These are phyloP conservation scores for Sphagnum fallax DNA, from an alignment of 228 moss, liverwort and hornwort species.

Conservation along the genomic window DNA sequence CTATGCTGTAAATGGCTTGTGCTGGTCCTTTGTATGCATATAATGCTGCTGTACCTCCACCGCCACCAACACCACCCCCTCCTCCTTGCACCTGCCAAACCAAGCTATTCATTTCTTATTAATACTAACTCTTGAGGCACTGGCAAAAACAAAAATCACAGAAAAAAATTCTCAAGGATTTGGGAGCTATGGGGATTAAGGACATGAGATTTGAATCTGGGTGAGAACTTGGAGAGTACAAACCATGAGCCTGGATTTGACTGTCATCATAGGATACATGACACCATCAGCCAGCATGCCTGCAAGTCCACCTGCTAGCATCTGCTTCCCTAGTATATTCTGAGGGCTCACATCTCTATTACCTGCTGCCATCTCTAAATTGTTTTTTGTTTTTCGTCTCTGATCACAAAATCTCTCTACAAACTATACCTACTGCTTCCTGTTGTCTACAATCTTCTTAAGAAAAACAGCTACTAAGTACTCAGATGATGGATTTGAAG, in stretches of 20 bases:
- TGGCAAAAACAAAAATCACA: background rate
- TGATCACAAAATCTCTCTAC: no score
- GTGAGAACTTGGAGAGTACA: background rate
- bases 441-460: no score
- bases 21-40: slow-evolving; percentile 72
- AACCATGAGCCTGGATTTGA: slow-evolving; percentile 90
- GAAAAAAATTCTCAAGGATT: background rate
- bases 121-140: background rate
- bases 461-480: no score
- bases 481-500: no score
- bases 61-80: slow-evolving; percentile 19
- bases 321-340: slow-evolving; percentile 41
- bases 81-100: slow-evolving; percentile 73
- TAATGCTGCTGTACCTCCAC: slow-evolving; percentile 40
- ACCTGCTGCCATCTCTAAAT: no score
- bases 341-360: no score
- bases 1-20: slow-evolving; percentile 65
- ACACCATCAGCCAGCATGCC: slow-evolving; percentile 76
- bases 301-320: slow-evolving; percentile 72
- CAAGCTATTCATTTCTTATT: background rate
- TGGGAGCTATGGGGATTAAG: background rate
- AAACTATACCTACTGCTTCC: no score
- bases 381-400: no score
- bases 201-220: background rate
- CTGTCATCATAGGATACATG: slow-evolving; percentile 97